Evolutionary conservation across 2,329 filamentous ascomycete species (phyloP).

Genomic region (Fusarium chuoi): DNA sequence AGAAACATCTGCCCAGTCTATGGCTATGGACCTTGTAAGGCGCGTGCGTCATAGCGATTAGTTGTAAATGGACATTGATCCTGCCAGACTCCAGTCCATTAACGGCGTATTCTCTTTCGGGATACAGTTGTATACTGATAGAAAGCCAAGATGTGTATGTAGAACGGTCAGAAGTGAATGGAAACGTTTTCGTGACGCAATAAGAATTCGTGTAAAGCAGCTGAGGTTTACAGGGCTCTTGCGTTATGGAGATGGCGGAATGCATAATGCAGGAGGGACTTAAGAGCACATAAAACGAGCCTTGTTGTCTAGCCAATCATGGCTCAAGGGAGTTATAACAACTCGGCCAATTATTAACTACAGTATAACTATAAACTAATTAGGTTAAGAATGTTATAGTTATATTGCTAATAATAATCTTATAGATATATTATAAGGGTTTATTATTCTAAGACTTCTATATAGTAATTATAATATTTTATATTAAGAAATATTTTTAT

Average conservation of each 20-base stretch:
- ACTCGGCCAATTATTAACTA: too few species aligned
- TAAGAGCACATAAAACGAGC: background rate
- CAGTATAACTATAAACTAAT: background rate
- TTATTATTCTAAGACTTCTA: background rate
- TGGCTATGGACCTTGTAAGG: background rate
- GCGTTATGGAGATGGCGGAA: background rate
- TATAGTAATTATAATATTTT: too few species aligned
- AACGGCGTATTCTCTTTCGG: background rate
- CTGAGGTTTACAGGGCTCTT: background rate
- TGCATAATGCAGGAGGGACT: too few species aligned
- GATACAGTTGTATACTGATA: too few species aligned
- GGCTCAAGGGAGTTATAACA: background rate
- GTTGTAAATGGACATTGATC: background rate
- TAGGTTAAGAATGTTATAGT: background rate
- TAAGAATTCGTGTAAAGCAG: background rate
- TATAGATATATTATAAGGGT: background rate
- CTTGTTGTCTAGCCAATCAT: background rate
- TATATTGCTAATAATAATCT: background rate
- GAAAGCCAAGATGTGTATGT: background rate
- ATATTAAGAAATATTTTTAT: rapidly evolving
- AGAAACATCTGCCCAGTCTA: background rate
- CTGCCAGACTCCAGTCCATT: background rate
- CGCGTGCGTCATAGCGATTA: background rate
- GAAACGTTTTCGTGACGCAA: background rate
- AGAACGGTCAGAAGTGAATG: background rate